Evolutionary conservation across 768 basidiomycete species (phyloP), one percentile per base, ranked within the genome.

Genomic region (Leccinum subgranulosum): DNA sequence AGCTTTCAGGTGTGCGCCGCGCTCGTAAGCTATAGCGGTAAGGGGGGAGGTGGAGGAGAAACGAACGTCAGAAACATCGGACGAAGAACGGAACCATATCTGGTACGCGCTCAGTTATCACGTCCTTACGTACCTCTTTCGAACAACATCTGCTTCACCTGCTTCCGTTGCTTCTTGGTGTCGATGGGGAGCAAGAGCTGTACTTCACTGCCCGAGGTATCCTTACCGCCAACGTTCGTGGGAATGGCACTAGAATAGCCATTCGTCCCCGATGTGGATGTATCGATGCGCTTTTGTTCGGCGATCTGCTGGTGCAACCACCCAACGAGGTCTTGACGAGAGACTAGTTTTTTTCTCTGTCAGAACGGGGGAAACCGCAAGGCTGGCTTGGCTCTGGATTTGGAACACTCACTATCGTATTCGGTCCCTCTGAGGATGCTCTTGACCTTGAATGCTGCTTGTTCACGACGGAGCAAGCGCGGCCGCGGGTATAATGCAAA

Each of bases 391-490:
- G 5, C 2, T 12, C 41, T 19, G 2, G 28, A 19, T 43, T 9
- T 17, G 3, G 7, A 10, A 31, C 12, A 66, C 83, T 58, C 60
- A 89, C 90, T 74, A 68, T 91, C 90, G 51, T 83, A 79, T 68
- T 92, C 91, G 0, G 85, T 86, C 23, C 87, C 86, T 68, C 84
- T 87, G 51, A 93, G 76, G 23, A 93, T 84, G 63, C 87, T 92
- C 76, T 91, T 92, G 49, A 92, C 84, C 65, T 87, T 91, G 80
- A 89, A 92, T 1, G 85, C 85, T 9, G 83, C 70, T 54, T 86
- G 83, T 59, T 87, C 86, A 45, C 83, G 75, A 19, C 82, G 80
- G 31, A 73, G 76, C 14, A 75, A 74, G 41, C 85, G 82, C 19
- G 88, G 83, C 25, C 81, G 74, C 19, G 77, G 79, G 61, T 81